A percentile compares a stretch with the other conserved stretches of the same genome.
Evolutionary conservation across 2,329 filamentous ascomycete species (phyloP).

Genomic region (Ophiostoma perfectum): DNA sequence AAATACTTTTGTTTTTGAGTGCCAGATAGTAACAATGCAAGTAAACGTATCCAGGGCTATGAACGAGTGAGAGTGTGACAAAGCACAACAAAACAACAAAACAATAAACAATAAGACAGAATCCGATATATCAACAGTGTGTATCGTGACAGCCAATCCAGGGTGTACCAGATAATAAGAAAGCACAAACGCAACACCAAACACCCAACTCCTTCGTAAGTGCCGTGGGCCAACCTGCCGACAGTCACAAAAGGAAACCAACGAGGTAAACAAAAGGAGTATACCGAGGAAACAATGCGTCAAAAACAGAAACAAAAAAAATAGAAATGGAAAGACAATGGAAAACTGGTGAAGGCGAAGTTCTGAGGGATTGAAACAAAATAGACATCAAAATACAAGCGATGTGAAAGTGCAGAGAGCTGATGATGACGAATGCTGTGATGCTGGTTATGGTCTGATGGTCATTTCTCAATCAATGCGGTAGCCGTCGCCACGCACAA

Average conservation of each 20-base stretch:
- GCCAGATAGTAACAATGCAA: too few relatives aligned
- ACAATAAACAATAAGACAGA: too few relatives aligned
- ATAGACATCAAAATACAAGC: background rate
- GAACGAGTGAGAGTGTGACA: too few relatives aligned
- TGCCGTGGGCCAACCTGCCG: background rate
- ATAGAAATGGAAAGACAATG: background rate
- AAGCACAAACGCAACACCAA: background rate
- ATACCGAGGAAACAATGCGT: background rate
- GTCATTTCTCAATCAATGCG: slow-evolving; percentile 38
- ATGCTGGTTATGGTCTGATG: too few relatives aligned
- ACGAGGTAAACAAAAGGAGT: background rate
- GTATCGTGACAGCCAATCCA: background rate
- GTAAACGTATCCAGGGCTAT: too few relatives aligned
- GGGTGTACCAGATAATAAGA: background rate
- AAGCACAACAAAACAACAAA: too few relatives aligned
- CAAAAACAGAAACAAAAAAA: background rate
- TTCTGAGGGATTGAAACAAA: too few relatives aligned
- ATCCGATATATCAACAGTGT: too few relatives aligned
- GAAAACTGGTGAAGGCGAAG: background rate
- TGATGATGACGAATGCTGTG: too few relatives aligned
- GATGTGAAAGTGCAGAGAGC: too few relatives aligned
- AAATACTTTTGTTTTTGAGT: too few relatives aligned
- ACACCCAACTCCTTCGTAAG: slow-evolving; percentile 11
- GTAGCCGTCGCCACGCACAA: slow-evolving; percentile 35
- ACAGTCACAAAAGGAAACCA: background rate